A percentile compares a stretch with the other conserved stretches of the same genome.
Conservation (phyloP, 345 rosid genomes). For the Rubroshorea leprosula region DNA sequence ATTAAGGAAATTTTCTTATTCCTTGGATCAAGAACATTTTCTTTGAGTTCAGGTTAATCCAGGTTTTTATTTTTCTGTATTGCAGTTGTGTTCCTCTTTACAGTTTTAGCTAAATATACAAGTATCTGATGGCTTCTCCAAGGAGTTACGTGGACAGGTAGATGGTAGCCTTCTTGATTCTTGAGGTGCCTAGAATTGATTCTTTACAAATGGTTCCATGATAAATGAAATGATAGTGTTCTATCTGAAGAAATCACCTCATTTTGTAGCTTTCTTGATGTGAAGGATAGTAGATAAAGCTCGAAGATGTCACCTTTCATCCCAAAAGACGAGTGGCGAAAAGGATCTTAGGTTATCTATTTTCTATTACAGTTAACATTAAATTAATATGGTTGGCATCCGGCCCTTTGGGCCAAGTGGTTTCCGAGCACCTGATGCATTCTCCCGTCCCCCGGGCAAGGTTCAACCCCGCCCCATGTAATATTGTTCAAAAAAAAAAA, state of each 20-base stretch:
- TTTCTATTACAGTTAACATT: too few species aligned
- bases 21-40: too few species aligned
- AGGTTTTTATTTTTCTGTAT: neutral
- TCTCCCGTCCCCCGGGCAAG: too few species aligned
- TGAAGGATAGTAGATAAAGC: constrained; percentile 45
- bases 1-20: too few species aligned
- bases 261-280: constrained; percentile 46
- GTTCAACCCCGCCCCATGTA: too few species aligned
- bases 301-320: constrained; percentile 67
- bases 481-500: too few species aligned
- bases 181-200: constrained; percentile 32
- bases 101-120: constrained; percentile 55
- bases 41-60: too few species aligned
- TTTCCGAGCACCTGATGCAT: too few species aligned
- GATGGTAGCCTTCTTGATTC: constrained; percentile 21
- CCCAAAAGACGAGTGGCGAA: constrained; percentile 64
- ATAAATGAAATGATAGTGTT: neutral
- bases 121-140: constrained; percentile 49
- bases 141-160: constrained; percentile 72
- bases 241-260: constrained; percentile 3
- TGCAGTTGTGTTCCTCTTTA: constrained; percentile 64
- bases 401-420: too few species aligned
- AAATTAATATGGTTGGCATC: too few species aligned
- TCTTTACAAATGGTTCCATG: constrained; percentile 7
- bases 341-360: constrained; percentile 82